Evolutionary conservation across 495 filamentous ascomycete genomes (phyloP).

Genomic region (Aspergillus incahuasiensis): DNA sequence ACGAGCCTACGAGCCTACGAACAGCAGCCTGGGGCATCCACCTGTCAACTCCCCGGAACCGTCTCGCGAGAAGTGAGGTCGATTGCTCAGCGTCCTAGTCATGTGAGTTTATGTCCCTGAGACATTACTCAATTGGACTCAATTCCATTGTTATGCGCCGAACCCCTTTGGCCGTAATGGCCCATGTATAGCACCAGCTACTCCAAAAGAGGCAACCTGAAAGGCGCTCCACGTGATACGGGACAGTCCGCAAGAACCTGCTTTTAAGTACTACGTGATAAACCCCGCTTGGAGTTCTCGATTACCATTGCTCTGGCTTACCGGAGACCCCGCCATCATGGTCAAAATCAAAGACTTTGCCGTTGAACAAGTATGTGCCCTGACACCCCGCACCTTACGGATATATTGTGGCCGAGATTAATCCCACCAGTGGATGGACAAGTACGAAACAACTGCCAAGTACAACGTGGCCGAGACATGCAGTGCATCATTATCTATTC

Average conservation of each 20-base stretch:
- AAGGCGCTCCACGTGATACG: constrained; percentile 3
- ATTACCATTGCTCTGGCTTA: too few relatives aligned
- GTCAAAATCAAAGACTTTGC: constrained; percentile 68
- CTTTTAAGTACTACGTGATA: background rate
- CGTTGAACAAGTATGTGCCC: constrained; percentile 63
- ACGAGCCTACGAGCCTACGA: too few relatives aligned
- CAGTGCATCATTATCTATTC: constrained; percentile 72
- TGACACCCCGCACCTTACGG: constrained; percentile 7
- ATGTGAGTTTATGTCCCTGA: background rate
- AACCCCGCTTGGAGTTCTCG: background rate
- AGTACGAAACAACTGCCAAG: constrained; percentile 66
- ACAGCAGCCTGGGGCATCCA: constrained; percentile 24
- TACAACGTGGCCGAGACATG: constrained; percentile 89
- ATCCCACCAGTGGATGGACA: constrained; percentile 76
- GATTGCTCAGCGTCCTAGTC: background rate
- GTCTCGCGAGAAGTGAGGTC: background rate
- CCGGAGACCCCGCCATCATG: constrained; percentile 52
- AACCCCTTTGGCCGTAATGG: background rate
- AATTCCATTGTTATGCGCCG: background rate
- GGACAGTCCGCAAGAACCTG: background rate
- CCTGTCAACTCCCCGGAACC: background rate
- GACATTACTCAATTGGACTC: background rate
- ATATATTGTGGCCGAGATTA: constrained; percentile 1
- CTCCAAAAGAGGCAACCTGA: background rate
- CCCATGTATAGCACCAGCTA: background rate